Percentiles rank a stretch among this genome's conserved stretches.
These are phyloP conservation scores for Trametes hirsuta DNA, from an alignment of 1,284 basidiomycete genomes.

Conservation along the genomic window DNA sequence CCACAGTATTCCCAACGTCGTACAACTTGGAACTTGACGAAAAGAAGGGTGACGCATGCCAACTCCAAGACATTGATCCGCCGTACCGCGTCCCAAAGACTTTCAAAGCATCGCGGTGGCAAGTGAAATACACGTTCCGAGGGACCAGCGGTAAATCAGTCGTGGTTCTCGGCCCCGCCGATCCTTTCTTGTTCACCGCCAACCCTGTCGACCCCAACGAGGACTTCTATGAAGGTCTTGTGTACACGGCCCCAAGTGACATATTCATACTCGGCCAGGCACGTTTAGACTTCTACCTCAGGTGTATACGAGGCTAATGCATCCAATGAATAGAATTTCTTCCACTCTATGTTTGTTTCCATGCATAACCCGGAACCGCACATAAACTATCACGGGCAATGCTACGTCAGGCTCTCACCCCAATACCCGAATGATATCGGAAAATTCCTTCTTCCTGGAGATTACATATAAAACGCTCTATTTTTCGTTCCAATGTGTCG, in stretches of 20 bases:
- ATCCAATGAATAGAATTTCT: background rate
- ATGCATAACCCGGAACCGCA: background rate
- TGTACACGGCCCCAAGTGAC: background rate
- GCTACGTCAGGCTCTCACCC: background rate
- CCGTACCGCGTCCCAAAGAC: too few species aligned
- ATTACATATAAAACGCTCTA: too few species aligned
- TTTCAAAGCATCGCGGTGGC: too few species aligned
- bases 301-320: background rate
- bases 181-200: background rate
- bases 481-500: too few species aligned
- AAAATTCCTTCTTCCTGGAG: too few species aligned
- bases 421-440: background rate
- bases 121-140: too few species aligned
- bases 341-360: background rate
- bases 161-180: background rate
- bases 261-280: background rate
- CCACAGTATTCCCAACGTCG: too few species aligned
- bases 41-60: too few species aligned
- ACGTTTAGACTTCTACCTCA: background rate
- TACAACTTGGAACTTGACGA: too few species aligned
- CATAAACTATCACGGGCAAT: background rate
- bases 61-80: too few species aligned
- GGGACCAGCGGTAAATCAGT: too few species aligned
- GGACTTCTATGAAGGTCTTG: background rate
- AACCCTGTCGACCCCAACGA: background rate